These are phyloP conservation scores for Monilinia fructicola DNA, from an alignment of 2,329 filamentous ascomycete genomes.

Conservation along the genomic window DNA sequence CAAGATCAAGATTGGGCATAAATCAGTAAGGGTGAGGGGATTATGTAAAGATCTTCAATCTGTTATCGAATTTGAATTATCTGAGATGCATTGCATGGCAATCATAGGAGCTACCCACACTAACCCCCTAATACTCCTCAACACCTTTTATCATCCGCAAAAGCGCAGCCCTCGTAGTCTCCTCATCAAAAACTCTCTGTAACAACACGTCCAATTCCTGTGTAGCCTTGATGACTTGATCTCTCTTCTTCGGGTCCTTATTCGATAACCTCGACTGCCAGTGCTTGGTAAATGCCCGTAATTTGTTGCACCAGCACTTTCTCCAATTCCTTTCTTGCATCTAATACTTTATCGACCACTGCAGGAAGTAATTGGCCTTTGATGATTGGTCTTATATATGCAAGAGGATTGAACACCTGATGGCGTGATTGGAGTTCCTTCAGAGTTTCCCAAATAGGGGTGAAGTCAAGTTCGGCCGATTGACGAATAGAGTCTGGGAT, in stretches of 20 bases:
- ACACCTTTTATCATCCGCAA: constrained; percentile 39
- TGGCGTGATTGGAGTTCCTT: constrained; percentile 45
- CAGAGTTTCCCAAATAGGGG: constrained; percentile 64
- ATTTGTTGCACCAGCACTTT: constrained; percentile 62
- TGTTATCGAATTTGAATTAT: background rate
- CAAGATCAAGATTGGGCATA: background rate
- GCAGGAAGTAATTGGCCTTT: constrained; percentile 41
- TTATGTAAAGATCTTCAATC: background rate
- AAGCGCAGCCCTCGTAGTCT: constrained; percentile 38
- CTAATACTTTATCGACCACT: constrained; percentile 47
- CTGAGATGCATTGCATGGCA: background rate
- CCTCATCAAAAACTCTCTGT: constrained; percentile 51
- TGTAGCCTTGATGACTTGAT: constrained; percentile 52
- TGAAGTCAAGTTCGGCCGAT: constrained; percentile 57
- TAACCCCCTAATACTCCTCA: constrained; percentile 1
- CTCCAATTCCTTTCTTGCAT: constrained; percentile 65
- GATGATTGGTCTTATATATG: constrained; percentile 46
- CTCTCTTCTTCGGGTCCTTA: constrained; percentile 45
- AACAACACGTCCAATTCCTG: constrained; percentile 58
- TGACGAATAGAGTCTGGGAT: constrained; percentile 67
- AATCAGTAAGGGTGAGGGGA: too few species aligned
- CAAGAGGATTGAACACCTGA: constrained; percentile 56
- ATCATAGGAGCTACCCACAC: background rate
- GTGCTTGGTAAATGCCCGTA: constrained; percentile 60
- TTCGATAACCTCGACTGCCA: constrained; percentile 54